Base-by-base conservation (phyloP, 257 asterid species). In the Marsdenia floribunda region DNA sequence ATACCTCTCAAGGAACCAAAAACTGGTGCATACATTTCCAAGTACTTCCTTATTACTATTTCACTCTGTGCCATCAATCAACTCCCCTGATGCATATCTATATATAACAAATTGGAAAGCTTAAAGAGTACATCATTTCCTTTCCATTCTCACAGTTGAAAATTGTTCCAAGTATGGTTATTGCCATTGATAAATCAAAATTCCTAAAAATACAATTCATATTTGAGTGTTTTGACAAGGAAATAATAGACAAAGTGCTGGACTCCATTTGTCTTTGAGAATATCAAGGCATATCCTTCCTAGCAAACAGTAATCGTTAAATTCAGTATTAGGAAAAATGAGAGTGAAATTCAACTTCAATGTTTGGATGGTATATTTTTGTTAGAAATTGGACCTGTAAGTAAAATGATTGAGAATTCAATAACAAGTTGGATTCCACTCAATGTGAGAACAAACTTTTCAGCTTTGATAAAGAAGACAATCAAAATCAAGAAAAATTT, bases 241-340 rank as follows among this genome's bases (percentile, higher is more conserved):
- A 3, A 64, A 13, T 29, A 29, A 29, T 40, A 68, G 21, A 40
- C 15, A 22, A 75, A 93, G 98, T 8, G 98, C 98, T 13, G 98
- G 98, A 81, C 98, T 93, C 97, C 97, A 93, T 79, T 93, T 93
- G 90, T 93, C 98, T 84, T 93, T 93, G 2, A 93, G 96, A 79
- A 93, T 93, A 80, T 93, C 98, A 24, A 93, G 89, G 81, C 98
- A 93, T 74, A 93, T 93, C 89, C 98, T 88, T 78, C 98, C 98
- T 74, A 93, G 96, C 98, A 91, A 86, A 80, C 82, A 46, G 37
- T 37, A 66, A 29, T 15, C 50, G 60, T 73, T 3, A 42, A 0
- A 6, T 60, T 70, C 61, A 38, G 37, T 26, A 70, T 55, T 57
- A 67, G 61, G 29, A 24, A 78, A 40, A 71, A 24, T 67, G 24